These are phyloP conservation scores for Saturnispora sekii DNA, from an alignment of 805 yeast genomes.

Conservation along the genomic window DNA sequence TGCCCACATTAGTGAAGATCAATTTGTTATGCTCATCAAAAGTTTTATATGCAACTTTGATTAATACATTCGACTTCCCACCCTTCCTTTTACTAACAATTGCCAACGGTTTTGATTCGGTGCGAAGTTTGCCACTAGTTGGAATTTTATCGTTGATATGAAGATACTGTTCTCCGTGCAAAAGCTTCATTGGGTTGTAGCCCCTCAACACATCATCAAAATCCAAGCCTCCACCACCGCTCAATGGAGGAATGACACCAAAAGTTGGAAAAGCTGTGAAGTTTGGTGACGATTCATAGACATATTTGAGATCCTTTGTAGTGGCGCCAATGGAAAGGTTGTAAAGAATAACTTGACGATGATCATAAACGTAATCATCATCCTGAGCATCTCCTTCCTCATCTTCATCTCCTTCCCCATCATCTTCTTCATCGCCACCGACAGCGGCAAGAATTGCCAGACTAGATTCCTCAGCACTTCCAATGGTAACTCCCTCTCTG, in stretches of 20 bases:
- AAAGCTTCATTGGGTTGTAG: slow-evolving; percentile 79
- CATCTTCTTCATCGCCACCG: slow-evolving; percentile 38
- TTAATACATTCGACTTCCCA: slow-evolving; percentile 54
- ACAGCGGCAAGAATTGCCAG: slow-evolving; percentile 67
- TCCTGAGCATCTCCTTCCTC: slow-evolving; percentile 34
- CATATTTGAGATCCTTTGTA: slow-evolving; percentile 65
- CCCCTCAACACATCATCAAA: slow-evolving; percentile 57
- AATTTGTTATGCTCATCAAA: slow-evolving; percentile 56
- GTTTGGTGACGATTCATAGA: slow-evolving; percentile 63
- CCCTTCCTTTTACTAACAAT: slow-evolving; percentile 63
- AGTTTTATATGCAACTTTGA: slow-evolving; percentile 65
- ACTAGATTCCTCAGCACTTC: slow-evolving; percentile 66
- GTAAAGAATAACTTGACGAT: slow-evolving; percentile 69
- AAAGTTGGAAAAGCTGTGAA: slow-evolving; percentile 85
- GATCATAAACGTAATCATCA: slow-evolving; percentile 48
- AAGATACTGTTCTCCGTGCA: slow-evolving; percentile 93
- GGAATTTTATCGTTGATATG: slow-evolving; percentile 74
- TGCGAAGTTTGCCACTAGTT: slow-evolving; percentile 50
- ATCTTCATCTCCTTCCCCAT: slow-evolving; percentile 37
- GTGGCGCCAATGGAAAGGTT: slow-evolving; percentile 86
- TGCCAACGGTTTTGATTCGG: slow-evolving; percentile 59
- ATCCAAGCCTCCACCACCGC: slow-evolving; percentile 45
- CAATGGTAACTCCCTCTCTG: slow-evolving; percentile 40
- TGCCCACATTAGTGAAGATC: slow-evolving; percentile 71
- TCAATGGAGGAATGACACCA: slow-evolving; percentile 83